A percentile compares a stretch with the other conserved stretches of the same genome.
phyloP scores from a whole-genome alignment of 2,329 filamentous ascomycete species.

The Chaetomiaceae sp. region DNA sequence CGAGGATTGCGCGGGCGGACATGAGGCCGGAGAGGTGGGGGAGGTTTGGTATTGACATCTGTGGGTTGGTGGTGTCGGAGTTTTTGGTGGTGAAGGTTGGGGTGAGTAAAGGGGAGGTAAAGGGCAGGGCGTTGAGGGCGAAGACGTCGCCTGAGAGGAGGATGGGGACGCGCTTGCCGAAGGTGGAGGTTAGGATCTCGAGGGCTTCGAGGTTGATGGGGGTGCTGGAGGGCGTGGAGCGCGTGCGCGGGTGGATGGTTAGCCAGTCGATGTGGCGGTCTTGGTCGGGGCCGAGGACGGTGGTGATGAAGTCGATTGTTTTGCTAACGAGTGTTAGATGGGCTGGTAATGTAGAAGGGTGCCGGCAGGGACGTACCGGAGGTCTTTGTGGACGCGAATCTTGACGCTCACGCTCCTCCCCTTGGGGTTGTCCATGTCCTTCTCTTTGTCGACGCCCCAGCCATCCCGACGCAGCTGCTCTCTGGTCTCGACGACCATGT shows the following conservation, averaged over 20 bases:
- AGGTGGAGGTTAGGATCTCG: constrained; percentile 48
- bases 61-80: constrained; percentile 30
- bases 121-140: constrained; percentile 47
- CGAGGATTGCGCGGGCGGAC: constrained; percentile 63
- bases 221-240: constrained; percentile 55
- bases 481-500: constrained; percentile 59
- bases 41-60: constrained; percentile 25
- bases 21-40: constrained; percentile 59
- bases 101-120: constrained; percentile 34
- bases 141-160: constrained; percentile 68
- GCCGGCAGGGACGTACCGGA: constrained; percentile 38
- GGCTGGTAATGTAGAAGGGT: neutral
- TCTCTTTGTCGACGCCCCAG: constrained; percentile 45
- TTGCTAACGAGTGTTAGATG: constrained; percentile 32
- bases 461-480: constrained; percentile 47
- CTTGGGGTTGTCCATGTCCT: constrained; percentile 39
- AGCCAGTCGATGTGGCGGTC: constrained; percentile 60
- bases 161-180: constrained; percentile 54
- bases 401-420: constrained; percentile 64
- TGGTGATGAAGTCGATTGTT: constrained; percentile 59
- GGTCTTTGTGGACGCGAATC: constrained; percentile 63
- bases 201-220: constrained; percentile 61
- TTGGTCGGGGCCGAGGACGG: constrained; percentile 52
- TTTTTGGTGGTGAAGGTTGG: constrained; percentile 17
- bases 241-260: constrained; percentile 64